Percentiles rank a stretch among this genome's conserved stretches.
phyloP scores from a whole-genome alignment of 495 filamentous ascomycete species.

The Wilcoxina mikolae region DNA sequence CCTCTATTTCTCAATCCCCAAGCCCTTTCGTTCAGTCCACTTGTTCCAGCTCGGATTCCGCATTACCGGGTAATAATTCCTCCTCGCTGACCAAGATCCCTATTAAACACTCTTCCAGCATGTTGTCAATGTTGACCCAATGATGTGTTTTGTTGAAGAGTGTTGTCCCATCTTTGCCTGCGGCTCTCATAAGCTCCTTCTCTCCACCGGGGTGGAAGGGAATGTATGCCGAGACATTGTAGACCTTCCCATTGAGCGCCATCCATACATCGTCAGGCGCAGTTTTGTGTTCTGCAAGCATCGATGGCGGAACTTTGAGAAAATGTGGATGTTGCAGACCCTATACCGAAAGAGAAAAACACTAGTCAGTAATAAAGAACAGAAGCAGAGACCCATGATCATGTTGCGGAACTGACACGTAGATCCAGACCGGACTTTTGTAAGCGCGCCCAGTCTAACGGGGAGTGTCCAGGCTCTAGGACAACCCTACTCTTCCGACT shows the following conservation, averaged over 20 bases:
- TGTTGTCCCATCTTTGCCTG: constrained; percentile 60
- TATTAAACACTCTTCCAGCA: constrained; percentile 71
- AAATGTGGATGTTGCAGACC: constrained; percentile 42
- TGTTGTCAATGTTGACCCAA: constrained; percentile 96
- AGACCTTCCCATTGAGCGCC: constrained; percentile 69
- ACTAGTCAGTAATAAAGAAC: neutral
- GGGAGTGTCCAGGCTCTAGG: constrained; percentile 74
- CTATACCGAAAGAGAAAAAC: constrained; percentile 3
- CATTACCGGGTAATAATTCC: constrained; percentile 38
- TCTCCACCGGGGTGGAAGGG: constrained; percentile 87
- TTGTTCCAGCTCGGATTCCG: constrained; percentile 41
- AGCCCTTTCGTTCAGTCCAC: constrained; percentile 47
- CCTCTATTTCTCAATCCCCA: neutral
- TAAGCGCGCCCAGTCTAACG: constrained; percentile 76
- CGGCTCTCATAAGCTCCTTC: constrained; percentile 65
- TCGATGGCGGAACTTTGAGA: constrained; percentile 58
- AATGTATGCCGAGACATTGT: constrained; percentile 81
- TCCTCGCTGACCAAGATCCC: constrained; percentile 73
- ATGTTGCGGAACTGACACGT: constrained; percentile 14
- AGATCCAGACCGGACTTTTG: constrained; percentile 22
- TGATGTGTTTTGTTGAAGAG: constrained; percentile 88
- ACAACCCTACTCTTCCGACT: constrained; percentile 43
- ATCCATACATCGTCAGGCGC: constrained; percentile 81
- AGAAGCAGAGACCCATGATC: neutral
- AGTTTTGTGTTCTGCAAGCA: constrained; percentile 58